Evolutionary conservation across 345 rosid species (phyloP).

Genomic region (Raphanus sativus): DNA sequence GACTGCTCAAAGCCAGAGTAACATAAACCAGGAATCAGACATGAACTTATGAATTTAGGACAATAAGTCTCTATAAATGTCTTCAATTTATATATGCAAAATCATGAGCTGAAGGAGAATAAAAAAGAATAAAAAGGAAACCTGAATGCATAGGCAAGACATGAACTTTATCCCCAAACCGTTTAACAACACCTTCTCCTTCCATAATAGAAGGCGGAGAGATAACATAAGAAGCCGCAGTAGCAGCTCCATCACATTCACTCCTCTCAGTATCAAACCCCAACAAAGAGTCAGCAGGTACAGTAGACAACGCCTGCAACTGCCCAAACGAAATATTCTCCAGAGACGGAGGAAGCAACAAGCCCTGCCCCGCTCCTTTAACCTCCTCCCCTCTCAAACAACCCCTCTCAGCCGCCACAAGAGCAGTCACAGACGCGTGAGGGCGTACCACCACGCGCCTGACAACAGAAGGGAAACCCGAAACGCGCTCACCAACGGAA

Average conservation of each 20-base stretch:
- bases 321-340: slow-evolving; percentile 71
- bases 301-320: slow-evolving; percentile 72
- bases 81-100: not conserved
- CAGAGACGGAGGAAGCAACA: slow-evolving; percentile 44
- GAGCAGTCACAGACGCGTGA: slow-evolving; percentile 58
- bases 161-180: slow-evolving; percentile 68
- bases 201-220: slow-evolving; percentile 78
- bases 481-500: slow-evolving; percentile 60
- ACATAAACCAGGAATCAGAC: not conserved
- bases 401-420: slow-evolving; percentile 68
- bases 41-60: not conserved
- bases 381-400: slow-evolving; percentile 53
- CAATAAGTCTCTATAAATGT: not conserved
- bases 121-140: slow-evolving; percentile 12
- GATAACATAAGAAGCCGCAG: slow-evolving; percentile 47
- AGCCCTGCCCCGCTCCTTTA: slow-evolving; percentile 42
- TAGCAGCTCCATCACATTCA: slow-evolving; percentile 41
- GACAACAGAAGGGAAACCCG: slow-evolving; percentile 66
- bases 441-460: slow-evolving; percentile 69
- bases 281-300: slow-evolving; percentile 54
- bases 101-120: not conserved
- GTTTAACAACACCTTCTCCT: slow-evolving; percentile 81
- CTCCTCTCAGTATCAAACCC: slow-evolving; percentile 52
- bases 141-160: slow-evolving; percentile 98
- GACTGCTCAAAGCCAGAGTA: not conserved